Evolutionary conservation across 2,329 filamentous ascomycete species (phyloP).

Genomic region (Helotiales sp.): DNA sequence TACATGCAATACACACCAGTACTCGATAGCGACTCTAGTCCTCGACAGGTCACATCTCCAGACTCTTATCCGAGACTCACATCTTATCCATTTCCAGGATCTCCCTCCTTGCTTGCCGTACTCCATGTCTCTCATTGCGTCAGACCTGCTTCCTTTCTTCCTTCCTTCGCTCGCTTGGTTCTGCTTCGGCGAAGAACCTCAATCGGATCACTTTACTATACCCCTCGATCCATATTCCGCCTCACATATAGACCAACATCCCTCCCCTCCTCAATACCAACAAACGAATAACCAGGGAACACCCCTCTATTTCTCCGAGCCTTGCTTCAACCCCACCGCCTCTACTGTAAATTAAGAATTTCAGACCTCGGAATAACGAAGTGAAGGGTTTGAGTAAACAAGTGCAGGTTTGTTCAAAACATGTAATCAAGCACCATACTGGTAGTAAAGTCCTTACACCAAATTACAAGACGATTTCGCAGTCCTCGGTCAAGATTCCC

Average conservation of each 20-base stretch:
- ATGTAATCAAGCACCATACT: too few species aligned
- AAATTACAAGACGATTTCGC: slow-evolving; percentile 1
- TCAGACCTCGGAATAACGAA: too few species aligned
- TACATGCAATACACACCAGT: neutral
- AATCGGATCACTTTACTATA: neutral
- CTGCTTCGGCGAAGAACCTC: neutral
- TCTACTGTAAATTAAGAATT: neutral
- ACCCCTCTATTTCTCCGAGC: neutral
- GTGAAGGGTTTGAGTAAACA: too few species aligned
- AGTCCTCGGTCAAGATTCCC: neutral
- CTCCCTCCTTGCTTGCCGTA: neutral
- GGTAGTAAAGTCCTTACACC: neutral
- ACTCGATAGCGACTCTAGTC: too few species aligned
- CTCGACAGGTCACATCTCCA: neutral
- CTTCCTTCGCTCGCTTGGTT: neutral
- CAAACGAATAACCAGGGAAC: too few species aligned
- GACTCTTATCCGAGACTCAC: neutral
- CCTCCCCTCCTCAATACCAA: neutral
- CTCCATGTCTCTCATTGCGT: slow-evolving; percentile 9
- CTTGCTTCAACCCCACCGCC: neutral
- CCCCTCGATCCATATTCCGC: slow-evolving; percentile 6
- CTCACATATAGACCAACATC: neutral
- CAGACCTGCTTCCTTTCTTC: neutral
- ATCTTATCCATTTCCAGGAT: too few species aligned
- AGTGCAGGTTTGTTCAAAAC: too few species aligned